Evolutionary conservation across 2,329 filamentous ascomycete genomes (phyloP), one percentile per base, ranked within the genome.

Genomic region (Sarocladiaceae sp.): DNA sequence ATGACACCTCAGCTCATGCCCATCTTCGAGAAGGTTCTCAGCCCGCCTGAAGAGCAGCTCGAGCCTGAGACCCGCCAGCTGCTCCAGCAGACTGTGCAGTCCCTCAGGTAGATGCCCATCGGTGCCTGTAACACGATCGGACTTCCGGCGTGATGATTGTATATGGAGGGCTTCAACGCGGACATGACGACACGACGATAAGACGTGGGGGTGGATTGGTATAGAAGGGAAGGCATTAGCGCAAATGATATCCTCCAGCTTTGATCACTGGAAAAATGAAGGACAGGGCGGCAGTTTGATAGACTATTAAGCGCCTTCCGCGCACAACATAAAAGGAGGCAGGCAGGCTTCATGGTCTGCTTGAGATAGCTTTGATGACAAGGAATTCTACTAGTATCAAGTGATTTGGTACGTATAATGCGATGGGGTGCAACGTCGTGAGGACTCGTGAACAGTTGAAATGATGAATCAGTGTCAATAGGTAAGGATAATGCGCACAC

Each of bases 1-100:
- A 73, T 88, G 37, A 89, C 86, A 4, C 74, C 80, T 29, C 74
- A 80, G 58, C 72, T 93, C 46, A 68, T 88, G 52, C 74, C 78
- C 11, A 66, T 90, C 47, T 85, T 93, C 53, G 78, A 86, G 59
- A 73, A 85, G 57, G 85, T 90, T 15, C 73, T 91, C 45, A 70
- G 74, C 47, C 74, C 80, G 39, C 85, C 85, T 2, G 75, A 85
- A 63, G 84, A 87, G 48, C 86, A 93, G 69, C 73, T 93, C 33
- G 82, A 85, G 56, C 73, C 78, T 7, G 80, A 84, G 66, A 88
- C 83, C 9, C 78, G 85, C 47, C 67, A 72, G 50, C 72, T 83
- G 56, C 71, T 91, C 34, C 69, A 78, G 54, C 74, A 81, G 59
- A 76, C 85, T 44, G 82, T 86, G 48, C 68, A 33, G 32, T 7